Conservation (phyloP, 2,329 filamentous ascomycete species). For the Pseudogymnoascus sp. region DNA sequence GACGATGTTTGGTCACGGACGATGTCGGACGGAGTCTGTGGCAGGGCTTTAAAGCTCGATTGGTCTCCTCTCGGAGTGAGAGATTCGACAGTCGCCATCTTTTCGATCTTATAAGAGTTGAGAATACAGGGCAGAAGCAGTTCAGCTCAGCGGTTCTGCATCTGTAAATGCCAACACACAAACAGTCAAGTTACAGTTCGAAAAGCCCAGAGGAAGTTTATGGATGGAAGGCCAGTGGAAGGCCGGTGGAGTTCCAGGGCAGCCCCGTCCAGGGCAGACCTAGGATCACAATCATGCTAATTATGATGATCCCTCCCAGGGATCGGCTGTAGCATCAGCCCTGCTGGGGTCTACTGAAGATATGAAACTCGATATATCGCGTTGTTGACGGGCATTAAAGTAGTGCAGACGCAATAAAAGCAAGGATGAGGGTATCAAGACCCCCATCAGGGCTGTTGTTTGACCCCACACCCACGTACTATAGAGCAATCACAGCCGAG, state of each 20-base stretch:
- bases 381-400: background rate
- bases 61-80: background rate
- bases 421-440: conserved; percentile 5
- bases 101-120: background rate
- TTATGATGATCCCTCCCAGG: background rate
- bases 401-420: conserved; percentile 2
- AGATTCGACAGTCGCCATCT: background rate
- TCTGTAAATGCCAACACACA: background rate
- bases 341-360: background rate
- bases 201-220: background rate
- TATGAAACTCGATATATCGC: conserved; percentile 8
- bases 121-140: background rate
- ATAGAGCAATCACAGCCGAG: conserved; percentile 1
- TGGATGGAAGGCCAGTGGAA: background rate
- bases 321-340: background rate
- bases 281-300: conserved; percentile 6
- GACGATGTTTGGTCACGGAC: conserved; percentile 4
- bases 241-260: background rate
- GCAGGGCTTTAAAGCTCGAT: background rate
- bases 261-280: conserved; percentile 3
- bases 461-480: background rate
- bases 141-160: conserved; percentile 1
- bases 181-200: background rate
- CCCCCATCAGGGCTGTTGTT: background rate
- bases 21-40: background rate